Evolutionary conservation across 345 rosid genomes (phyloP), one percentile per base, ranked within the genome.

Genomic region (Citrus medica): DNA sequence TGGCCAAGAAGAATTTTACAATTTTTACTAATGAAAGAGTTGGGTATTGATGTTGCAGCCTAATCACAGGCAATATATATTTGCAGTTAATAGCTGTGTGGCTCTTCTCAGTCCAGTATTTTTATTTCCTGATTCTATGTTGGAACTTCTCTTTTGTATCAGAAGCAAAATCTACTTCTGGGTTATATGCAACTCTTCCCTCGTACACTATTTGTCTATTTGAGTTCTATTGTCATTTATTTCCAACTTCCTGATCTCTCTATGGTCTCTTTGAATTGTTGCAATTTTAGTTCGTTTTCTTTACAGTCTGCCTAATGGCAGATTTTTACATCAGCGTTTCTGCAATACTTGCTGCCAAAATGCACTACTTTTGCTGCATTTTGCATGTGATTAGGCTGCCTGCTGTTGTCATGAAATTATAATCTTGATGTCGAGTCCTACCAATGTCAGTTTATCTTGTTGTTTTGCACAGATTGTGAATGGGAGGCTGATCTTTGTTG

Each of bases 401-500:
- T 4, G 19, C 0, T 22, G 48, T 28, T 30, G 10, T 22, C 28
- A 1, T 46, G 4, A 14, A 19, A 35, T 53, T 33, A 55, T 55
- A 5, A 2, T 24, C 7, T 27, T 16, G 28, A 32, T 24, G 51
- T 74, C n/a, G 0, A 10, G 6, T 46, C 75, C 7, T 32, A 48
- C 66, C 51, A 28, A 19, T 58, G 4, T 46, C 33, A 13, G n/a
- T 66, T 76, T 30, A 22, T 65, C 27, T 64, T 60, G 40, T 69
- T 81, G 46, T 6, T n/a, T 83, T 76, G 32, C 30, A 10, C 85
- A 89, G 92, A 88, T 89, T 24, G 76, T 88, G 32, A 33, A 83
- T 53, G 87, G 87, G 48, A 82, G 85, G 72, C 79, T 86, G 35
- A 84, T 87, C 68, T 86, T 84, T 30, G 91, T 88, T 6, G 92